Evolutionary conservation across 306 rosid genomes (phyloP).

Genomic region (Mucuna pruriens): DNA sequence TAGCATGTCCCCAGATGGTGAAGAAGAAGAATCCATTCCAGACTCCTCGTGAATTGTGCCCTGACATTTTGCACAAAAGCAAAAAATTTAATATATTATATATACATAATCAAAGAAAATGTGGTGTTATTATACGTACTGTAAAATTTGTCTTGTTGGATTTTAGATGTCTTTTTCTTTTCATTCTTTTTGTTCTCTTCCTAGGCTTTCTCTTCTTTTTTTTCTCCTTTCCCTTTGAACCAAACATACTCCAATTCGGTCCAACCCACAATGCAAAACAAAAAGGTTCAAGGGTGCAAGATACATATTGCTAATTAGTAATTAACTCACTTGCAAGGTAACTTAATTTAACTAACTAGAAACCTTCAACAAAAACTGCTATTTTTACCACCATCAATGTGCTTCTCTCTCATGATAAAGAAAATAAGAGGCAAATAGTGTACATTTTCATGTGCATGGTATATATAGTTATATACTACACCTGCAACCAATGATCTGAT

Average conservation of each 20-base stretch:
- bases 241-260: neutral
- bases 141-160: neutral
- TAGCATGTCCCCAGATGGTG: slow-evolving; percentile 71
- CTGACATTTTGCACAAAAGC: slow-evolving; percentile 44
- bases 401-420: neutral
- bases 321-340: neutral
- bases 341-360: neutral
- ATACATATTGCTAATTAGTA: neutral
- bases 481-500: slow-evolving; percentile 95
- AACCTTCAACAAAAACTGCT: neutral
- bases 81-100: neutral
- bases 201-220: slow-evolving; percentile 27
- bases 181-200: slow-evolving; percentile 41
- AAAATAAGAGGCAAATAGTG: neutral
- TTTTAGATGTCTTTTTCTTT: slow-evolving; percentile 39
- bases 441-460: neutral
- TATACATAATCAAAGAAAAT: neutral
- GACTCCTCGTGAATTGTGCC: slow-evolving; percentile 80
- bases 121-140: slow-evolving; percentile 1
- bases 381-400: neutral
- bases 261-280: neutral
- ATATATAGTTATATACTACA: slow-evolving; percentile 22
- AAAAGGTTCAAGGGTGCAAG: neutral
- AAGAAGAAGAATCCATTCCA: slow-evolving; percentile 70
- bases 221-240: slow-evolving; percentile 9